Evolutionary conservation across 306 rosid genomes (phyloP), one percentile per base, ranked within the genome.

Genomic region (Hippophae tibetana): DNA sequence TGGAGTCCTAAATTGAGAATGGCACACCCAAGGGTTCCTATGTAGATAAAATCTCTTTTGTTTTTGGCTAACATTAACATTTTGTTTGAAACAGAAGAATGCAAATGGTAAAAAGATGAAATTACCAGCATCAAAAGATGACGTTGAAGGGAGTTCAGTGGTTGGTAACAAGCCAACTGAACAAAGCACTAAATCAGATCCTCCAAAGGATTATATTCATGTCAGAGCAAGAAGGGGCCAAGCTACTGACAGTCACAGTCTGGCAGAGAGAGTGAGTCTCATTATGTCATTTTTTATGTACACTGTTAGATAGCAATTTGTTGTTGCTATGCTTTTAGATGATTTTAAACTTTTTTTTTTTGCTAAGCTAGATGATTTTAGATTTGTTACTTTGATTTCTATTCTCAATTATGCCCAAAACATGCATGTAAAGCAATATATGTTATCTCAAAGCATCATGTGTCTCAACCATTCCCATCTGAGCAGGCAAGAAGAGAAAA

Each of bases 191-290:
- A 72, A 81, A 53, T 81, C 79, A 5, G 95, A 84, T 59, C 85
- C 85, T 23, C 83, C 93, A 10, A 92, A 92, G 78, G 98, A 87
- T 58, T 92, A 74, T 62, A 92, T 92, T 68, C 98, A 92, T 60
- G 98, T 92, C 25, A 77, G 98, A 79, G 98, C 95, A 7, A 81
- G 98, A 78, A 79, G 98, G 66, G 98, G 98, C 73, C 98, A 92
- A 78, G 98, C 98, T 45, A 92, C 98, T n/a, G 98, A 92, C 75
- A 92, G 90, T 66, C 98, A 88, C 73, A 92, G 98, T 64, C 84
- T 92, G 13, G 95, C 95, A 8, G 98, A 92, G 65, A 85, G 96
- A 72, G 98, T 92, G 80, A 68, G 76, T 61, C 60, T 10, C 48
- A 27, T 63, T 56, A 43, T 14, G 58, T 56, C 44, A 50, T 44